These are phyloP conservation scores for Aspergillus steynii DNA, from an alignment of 495 filamentous ascomycete species.

Conservation along the genomic window DNA sequence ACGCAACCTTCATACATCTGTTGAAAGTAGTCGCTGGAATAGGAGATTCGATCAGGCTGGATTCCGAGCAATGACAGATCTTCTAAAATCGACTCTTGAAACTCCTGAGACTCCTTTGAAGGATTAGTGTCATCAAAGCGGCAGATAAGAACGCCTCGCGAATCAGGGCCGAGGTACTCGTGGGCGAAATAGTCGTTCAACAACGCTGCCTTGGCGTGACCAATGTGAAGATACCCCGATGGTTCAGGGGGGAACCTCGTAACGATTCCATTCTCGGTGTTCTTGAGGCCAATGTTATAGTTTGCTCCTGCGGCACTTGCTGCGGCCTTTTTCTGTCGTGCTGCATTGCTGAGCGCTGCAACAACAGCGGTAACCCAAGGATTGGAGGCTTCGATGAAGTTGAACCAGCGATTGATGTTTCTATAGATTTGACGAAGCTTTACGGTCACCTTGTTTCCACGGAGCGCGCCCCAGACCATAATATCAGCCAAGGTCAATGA, in stretches of 20 bases:
- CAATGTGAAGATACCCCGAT: conserved; percentile 86
- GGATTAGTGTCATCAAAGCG: conserved; percentile 86
- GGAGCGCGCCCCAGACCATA: conserved; percentile 71
- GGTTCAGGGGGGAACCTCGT: conserved; percentile 87
- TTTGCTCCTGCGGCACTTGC: conserved; percentile 69
- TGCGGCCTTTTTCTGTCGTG: conserved; percentile 57
- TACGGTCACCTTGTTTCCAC: conserved; percentile 72
- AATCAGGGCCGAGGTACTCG: conserved; percentile 64
- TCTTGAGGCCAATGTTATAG: conserved; percentile 78
- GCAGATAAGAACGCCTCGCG: conserved; percentile 50
- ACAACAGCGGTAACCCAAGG: conserved; percentile 48
- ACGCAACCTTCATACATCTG: conserved; percentile 71
- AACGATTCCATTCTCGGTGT: conserved; percentile 77
- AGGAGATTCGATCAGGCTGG: conserved; percentile 65
- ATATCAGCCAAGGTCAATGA: conserved; percentile 67
- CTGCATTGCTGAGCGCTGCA: conserved; percentile 53
- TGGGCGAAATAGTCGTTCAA: conserved; percentile 88
- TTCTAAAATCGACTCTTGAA: conserved; percentile 74
- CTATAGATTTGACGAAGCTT: conserved; percentile 68
- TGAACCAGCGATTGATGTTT: conserved; percentile 79
- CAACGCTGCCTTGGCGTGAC: conserved; percentile 80
- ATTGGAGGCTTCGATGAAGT: conserved; percentile 69
- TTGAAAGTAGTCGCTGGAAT: conserved; percentile 80
- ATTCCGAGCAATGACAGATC: conserved; percentile 75
- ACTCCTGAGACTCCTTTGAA: conserved; percentile 79